Base-by-base conservation (phyloP, 2,329 filamentous ascomycete species). In the Aspergillus japonicus region DNA sequence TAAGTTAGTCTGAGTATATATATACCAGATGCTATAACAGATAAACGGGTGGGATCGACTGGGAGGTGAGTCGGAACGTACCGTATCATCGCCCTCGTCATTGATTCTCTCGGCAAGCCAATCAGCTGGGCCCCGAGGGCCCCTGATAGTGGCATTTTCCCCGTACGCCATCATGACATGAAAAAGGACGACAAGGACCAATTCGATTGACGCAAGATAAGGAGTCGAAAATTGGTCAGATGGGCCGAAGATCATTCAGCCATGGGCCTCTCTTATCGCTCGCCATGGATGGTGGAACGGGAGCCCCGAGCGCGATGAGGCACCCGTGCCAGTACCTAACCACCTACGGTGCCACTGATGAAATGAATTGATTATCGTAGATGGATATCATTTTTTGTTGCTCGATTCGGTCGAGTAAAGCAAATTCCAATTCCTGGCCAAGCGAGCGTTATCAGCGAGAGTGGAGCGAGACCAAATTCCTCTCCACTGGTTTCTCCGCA, bases 401-500 rank as follows among this genome's bases (percentile, higher is more conserved):
- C 57, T 60, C 48, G 62, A 66, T 62, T 53, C 21, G 54, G 39
- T 64, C 61, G 60, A 67, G 68, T 67, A 69, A 69, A 68, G 61
- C 61, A 49, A 35, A 50, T 26, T 54, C 16, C 19, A 35, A 50
- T 26, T 54, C 16, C 24, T 23, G 21, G 16, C 26, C 26, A 50
- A 50, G 51, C 57, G 14, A 47, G 42, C 51, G 66, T 71, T 71
- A 71, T 71, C 70, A 60, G 59, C 52, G 59, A 10, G 21, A 26
- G 54, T 26, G 49, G 24, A 42, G 24, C 23, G 16, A 19, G 39
- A 19, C 35, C 14, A n/a, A n/a, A 33, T 31, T 29, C 53, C 24
- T 54, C 58, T 63, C 67, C 66, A 67, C 59, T 50, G 50, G 44
- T n/a, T n/a, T 51, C 65, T 66, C 67, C 66, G 63, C 66, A 68